Evolutionary conservation across 805 yeast genomes (phyloP), one percentile per base, ranked within the genome.

Genomic region (Grigorovia transvaalensis): DNA sequence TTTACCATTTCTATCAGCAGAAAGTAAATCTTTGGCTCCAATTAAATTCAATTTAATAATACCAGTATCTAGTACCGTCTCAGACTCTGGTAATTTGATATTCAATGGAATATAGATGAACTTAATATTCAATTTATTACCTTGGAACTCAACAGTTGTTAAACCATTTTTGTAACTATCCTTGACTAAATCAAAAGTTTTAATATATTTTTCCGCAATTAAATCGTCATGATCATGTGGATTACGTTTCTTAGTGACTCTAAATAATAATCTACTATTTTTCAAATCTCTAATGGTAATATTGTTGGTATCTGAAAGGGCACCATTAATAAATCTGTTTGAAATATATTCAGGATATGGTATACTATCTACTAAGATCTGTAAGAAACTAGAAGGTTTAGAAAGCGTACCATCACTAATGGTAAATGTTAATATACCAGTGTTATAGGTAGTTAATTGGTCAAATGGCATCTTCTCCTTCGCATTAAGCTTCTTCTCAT

Each of bases 1-100:
- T 60, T 81, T 82, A 51, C 93, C 93, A 59, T 82, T 83, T 50
- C 78, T 70, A 64, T 86, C 93, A 47, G 80, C 84, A 8, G 88
- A 68, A 48, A 66, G 62, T 53, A 86, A 69, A 49, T 72, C 67
- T 27, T 72, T 72, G 33, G 81, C 93, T 47, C 78, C 73, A 42
- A 82, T 59, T 50, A 86, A 69, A 42, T 79, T 81, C 57, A 85
- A 63, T 45, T 75, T 72, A 48, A 85, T 64, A 12, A 71, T 57
- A 59, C 95, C 95, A 23, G 88, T 84, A 63, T 86, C 91, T 53
- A 73, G 62, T 53, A 84, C 74, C 5, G 84, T 74, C 59, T 85
- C 93, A 20, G 76, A 68, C 12, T 77, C 74, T 29, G 81, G 78
- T 52, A 83, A 65, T 52, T 74, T 71, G 40, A 74, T 71, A 0